phyloP scores from a whole-genome alignment of 345 rosid species.

The Dimocarpus longan region DNA sequence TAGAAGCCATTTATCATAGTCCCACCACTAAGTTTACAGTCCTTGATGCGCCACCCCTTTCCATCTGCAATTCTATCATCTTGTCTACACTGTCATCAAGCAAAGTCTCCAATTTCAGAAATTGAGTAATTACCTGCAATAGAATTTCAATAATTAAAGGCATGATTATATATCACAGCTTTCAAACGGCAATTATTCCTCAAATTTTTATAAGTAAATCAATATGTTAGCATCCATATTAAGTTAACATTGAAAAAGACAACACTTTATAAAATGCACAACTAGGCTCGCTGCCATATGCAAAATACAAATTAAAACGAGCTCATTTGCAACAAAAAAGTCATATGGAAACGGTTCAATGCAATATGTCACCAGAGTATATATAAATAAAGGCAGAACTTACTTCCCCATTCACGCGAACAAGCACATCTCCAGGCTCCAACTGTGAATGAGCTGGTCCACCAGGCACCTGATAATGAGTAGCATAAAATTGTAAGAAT shows the following conservation, averaged over 20 bases:
- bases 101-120: conserved; percentile 75
- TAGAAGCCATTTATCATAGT: conserved; percentile 29
- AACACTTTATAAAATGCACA: neutral
- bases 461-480: conserved; percentile 77
- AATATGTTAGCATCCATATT: neutral
- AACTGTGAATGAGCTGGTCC: conserved; percentile 84
- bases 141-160: conserved; percentile 27
- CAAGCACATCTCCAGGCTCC: conserved; percentile 96
- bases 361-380: neutral
- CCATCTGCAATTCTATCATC: conserved; percentile 65
- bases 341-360: neutral
- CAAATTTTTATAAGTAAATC: neutral
- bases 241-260: neutral
- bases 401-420: conserved; percentile 85
- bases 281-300: neutral
- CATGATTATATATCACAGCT: conserved; percentile 1
- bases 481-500: conserved; percentile 17
- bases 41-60: conserved; percentile 84
- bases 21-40: conserved; percentile 69
- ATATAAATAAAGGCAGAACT: conserved; percentile 26
- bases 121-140: conserved; percentile 80
- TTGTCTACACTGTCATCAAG: conserved; percentile 81
- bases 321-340: neutral
- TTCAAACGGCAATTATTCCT: conserved; percentile 3
- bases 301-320: neutral